Conservation (phyloP, 139 green algal genomes). For the Chlorella vulgaris region DNA sequence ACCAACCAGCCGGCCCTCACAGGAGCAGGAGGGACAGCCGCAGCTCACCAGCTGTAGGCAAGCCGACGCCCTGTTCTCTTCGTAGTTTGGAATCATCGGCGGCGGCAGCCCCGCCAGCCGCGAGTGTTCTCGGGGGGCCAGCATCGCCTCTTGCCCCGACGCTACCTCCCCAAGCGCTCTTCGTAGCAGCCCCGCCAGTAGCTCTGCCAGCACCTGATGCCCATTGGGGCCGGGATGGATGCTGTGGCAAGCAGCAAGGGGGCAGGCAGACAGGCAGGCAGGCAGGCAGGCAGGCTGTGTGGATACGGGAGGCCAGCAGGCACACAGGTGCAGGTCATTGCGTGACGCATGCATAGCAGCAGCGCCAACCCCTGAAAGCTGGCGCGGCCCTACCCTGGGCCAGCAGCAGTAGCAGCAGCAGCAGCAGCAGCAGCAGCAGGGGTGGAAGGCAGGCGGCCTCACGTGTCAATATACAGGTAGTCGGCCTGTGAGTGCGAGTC, state of each 20-base stretch:
- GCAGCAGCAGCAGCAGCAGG: not conserved
- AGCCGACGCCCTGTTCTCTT: not conserved
- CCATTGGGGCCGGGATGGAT: constrained; percentile 18
- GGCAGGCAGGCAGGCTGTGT: not conserved
- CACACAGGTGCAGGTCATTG: no score
- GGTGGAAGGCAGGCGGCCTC: not conserved
- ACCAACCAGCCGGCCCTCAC: no score
- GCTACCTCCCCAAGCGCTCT: not conserved
- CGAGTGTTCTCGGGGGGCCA: not conserved
- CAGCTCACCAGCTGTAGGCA: constrained; percentile 19
- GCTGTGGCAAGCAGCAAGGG: no score
- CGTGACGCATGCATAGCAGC: no score
- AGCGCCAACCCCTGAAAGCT: no score
- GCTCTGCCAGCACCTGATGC: constrained; percentile 14
- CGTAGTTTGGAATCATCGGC: not conserved
- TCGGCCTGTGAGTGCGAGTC: not conserved
- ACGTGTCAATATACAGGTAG: constrained; percentile 25
- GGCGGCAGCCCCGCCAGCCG: constrained; percentile 16
- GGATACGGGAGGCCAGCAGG: no score
- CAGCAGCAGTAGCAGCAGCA: not conserved
- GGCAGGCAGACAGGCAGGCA: not conserved
- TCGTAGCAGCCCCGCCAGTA: not conserved
- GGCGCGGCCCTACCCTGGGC: not conserved
- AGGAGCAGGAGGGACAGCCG: no score
- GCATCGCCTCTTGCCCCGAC: not conserved